Percentiles rank a stretch among this genome's conserved stretches.
Conservation (phyloP, 139 green algal genomes). For the Chlamydomonas eustigma region DNA sequence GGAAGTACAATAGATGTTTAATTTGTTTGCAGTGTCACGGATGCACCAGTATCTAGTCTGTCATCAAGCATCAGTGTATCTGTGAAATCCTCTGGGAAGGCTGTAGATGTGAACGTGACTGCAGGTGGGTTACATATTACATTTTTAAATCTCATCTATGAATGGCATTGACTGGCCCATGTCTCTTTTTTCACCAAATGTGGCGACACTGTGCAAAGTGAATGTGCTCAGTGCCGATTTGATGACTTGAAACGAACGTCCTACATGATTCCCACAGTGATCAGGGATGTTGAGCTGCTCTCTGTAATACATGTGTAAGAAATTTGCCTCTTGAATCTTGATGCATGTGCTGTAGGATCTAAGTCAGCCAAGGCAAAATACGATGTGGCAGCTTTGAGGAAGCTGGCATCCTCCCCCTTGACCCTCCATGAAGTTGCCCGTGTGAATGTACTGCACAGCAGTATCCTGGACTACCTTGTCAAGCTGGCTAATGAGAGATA, state of each 20-base stretch:
- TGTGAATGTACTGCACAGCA: constrained; percentile 34
- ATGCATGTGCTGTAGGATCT: neutral
- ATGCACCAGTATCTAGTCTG: constrained; percentile 32
- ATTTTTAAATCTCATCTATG: too few relatives aligned
- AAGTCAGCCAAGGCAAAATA: constrained; percentile 24
- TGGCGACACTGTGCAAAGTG: too few relatives aligned
- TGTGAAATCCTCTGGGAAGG: constrained; percentile 31
- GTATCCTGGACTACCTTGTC: constrained; percentile 50
- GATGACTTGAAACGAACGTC: too few relatives aligned
- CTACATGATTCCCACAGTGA: too few relatives aligned
- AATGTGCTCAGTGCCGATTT: too few relatives aligned
- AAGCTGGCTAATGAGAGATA: constrained; percentile 47
- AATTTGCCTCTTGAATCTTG: neutral
- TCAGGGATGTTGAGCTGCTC: too few relatives aligned
- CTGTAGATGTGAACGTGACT: constrained; percentile 35
- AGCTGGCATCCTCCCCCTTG: constrained; percentile 22
- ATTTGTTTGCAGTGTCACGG: constrained; percentile 19
- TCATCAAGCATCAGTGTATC: constrained; percentile 29
- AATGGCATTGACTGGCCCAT: too few relatives aligned
- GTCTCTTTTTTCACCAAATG: too few relatives aligned
- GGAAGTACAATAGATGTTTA: neutral
- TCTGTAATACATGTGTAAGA: neutral
- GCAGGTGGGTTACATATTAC: constrained; percentile 38
- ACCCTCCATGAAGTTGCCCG: constrained; percentile 34
- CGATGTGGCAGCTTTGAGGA: constrained; percentile 18